Evolutionary conservation across 1,139 yeast genomes (phyloP), one percentile per base, ranked within the genome.

Genomic region (Maudiozyma humilis): DNA sequence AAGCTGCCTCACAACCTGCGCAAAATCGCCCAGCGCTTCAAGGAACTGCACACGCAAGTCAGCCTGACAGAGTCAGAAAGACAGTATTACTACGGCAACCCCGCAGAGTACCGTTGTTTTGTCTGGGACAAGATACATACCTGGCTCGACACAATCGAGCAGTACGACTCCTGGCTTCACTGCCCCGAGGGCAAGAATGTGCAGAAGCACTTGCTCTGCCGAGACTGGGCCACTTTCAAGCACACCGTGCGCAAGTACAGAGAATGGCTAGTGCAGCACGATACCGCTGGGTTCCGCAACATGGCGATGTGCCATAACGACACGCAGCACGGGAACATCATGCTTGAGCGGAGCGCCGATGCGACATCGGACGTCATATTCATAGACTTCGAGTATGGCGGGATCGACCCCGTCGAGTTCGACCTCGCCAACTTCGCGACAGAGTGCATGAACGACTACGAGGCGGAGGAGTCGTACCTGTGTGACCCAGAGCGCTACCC

Each of bases 381-480:
- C 17, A 91, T 91, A 58, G 98, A 91, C 63, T 91, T 89, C 62
- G 98, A 91, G 66, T 91, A 89, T 63, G 81, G 95, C 0, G 96
- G 96, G 1, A 80, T 94, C 14, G 89, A 89, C 59, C 71, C 81
- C 44, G 85, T 95, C 1, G 95, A 93, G 0, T 85, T 71, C 60
- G 98, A 91, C 62, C 76, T 91, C 44, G 87, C 88, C 15, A 89
- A 91, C 64, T 96, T 89, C 64, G 71, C 78, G 46, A 76, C 84
- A 50, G 97, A 89, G 64, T 89, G 97, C 96, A 91, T 89, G 96
- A 76, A 87, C 35, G 87, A 91, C 65, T 91, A 88, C 60, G 86
- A 84, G 58, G 51, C 36, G 2, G 32, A 53, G 1, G 79, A 83
- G 53, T 76, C 81, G 1, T 70, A 70, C 15, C 63, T 63, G 44